Base-by-base conservation (phyloP, 176 grass and related monocot species). In the Ampelocalamus luodianensis region DNA sequence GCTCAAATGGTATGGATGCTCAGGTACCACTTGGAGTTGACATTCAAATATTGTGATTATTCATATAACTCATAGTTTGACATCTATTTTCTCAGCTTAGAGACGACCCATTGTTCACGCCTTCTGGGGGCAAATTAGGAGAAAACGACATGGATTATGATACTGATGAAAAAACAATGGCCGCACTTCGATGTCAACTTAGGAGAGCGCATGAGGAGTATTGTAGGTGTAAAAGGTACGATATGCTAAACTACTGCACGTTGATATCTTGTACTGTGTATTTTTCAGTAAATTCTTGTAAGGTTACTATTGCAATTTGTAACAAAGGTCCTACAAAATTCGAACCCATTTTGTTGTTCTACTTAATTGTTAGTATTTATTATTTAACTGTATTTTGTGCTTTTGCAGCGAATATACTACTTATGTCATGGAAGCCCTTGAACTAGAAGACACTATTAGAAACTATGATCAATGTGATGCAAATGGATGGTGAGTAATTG, bases 121-220 rank as follows among this genome's bases (percentile, higher is more conserved):
- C 96, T 69, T 99, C 96, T 51, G 96, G 96, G 77, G 96, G 96
- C 72, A 91, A 93, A 92, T 78, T 99, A 84, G 91, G 96, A 22
- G 93, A 99, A 91, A 92, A 99, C 70, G 96, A 96, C 78, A 99
- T 99, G 93, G 96, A 99, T 86, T 99, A 96, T 86, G 96, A 99
- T 74, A 99, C 96, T 9, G 96, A 99, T 94, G 96, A 99, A 81
- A 99, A 99, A 85, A 87, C 96, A 66, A 96, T 99, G 96, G 96
- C 96, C 66, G 80, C 90, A 87, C 88, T 99, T 78, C 89, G 96
- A 65, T 85, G 90, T 36, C 96, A 99, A 71, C 96, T 99, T 65
- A 94, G 96, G 86, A 99, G 56, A 62, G 96, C 96, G 23, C 93
- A 93, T 26, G 96, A 99, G 83, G 96, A 99, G 86, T 99, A 99